A percentile compares a stretch with the other conserved stretches of the same genome.
phyloP scores from a whole-genome alignment of 805 yeast genomes.

The Suhomyces sp. region DNA sequence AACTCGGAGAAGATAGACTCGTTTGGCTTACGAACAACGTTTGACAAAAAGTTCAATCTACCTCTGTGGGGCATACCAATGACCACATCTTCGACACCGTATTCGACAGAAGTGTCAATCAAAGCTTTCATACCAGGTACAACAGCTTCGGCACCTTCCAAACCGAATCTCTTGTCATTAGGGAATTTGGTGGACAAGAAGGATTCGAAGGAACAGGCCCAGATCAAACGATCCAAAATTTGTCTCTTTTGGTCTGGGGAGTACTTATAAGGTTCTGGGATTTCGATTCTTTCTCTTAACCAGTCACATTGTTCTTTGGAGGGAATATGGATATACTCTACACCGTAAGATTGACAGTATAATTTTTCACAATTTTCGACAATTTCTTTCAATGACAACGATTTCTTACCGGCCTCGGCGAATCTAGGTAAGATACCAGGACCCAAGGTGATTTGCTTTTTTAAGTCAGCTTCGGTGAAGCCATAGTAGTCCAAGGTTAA shows the following conservation, averaged over 20 bases:
- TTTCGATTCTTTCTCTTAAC: conserved; percentile 95
- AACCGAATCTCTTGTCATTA: conserved; percentile 96
- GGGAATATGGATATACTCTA: conserved; percentile 95
- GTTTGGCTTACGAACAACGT: conserved; percentile 97
- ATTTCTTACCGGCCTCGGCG: conserved; percentile 59
- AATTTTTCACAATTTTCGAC: conserved; percentile 74
- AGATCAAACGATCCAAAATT: conserved; percentile 91
- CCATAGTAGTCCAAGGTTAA: conserved; percentile 90
- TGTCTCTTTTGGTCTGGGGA: conserved; percentile 90
- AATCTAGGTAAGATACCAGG: conserved; percentile 97
- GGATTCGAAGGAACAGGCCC: conserved; percentile 93
- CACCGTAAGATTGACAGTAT: conserved; percentile 88
- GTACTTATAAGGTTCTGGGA: conserved; percentile 82
- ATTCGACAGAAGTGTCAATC: conserved; percentile 88
- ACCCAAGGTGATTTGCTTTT: conserved; percentile 83
- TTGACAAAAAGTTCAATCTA: conserved; percentile 94
- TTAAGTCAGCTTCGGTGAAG: conserved; percentile 81
- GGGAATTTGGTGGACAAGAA: conserved; percentile 96
- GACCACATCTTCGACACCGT: conserved; percentile 92
- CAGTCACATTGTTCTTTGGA: conserved; percentile 95
- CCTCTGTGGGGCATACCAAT: conserved; percentile 99
- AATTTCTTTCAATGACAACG: conserved; percentile 76
- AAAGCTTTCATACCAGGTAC: conserved; percentile 96
- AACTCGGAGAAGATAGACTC: conserved; percentile 97
- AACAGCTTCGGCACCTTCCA: conserved; percentile 97